These are phyloP conservation scores for Bocquillonia castaneifolia DNA, from an alignment of 441 rosid species.

Conservation along the genomic window DNA sequence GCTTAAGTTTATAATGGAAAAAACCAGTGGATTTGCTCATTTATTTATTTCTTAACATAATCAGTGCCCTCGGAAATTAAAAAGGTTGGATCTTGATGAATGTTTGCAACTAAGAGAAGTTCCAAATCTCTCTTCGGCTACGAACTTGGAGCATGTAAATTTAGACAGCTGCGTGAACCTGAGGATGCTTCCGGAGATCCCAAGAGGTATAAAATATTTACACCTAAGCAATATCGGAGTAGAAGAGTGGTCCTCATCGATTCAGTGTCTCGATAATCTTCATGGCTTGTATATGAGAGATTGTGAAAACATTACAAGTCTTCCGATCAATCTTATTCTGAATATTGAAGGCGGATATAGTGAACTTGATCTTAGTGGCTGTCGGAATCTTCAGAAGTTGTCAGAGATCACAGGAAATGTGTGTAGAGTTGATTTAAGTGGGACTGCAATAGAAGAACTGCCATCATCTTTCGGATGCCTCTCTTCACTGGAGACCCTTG, in stretches of 20 bases:
- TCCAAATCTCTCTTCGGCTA: constrained; percentile 1
- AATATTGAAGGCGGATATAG: background rate
- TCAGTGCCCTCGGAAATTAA: background rate
- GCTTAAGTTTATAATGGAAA: too few species aligned
- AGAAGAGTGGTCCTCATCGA: background rate
- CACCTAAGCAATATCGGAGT: background rate
- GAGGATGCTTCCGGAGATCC: constrained; percentile 4
- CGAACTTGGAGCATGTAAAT: background rate
- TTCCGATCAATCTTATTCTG: background rate
- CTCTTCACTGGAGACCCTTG: background rate
- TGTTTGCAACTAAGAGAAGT: background rate
- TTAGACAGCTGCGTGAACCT: background rate
- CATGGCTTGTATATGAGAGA: background rate
- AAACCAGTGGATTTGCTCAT: too few species aligned
- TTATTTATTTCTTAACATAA: too few species aligned
- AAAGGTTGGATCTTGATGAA: background rate
- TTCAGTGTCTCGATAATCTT: background rate
- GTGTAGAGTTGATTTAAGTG: background rate
- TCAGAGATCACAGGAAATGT: background rate
- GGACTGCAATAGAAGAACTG: background rate
- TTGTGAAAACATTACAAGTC: background rate
- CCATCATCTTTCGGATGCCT: background rate
- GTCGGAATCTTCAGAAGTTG: background rate
- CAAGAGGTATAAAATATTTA: background rate
- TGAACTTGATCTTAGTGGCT: background rate